Conservation (phyloP, 306 rosid genomes). For the Betula pendula region DNA sequence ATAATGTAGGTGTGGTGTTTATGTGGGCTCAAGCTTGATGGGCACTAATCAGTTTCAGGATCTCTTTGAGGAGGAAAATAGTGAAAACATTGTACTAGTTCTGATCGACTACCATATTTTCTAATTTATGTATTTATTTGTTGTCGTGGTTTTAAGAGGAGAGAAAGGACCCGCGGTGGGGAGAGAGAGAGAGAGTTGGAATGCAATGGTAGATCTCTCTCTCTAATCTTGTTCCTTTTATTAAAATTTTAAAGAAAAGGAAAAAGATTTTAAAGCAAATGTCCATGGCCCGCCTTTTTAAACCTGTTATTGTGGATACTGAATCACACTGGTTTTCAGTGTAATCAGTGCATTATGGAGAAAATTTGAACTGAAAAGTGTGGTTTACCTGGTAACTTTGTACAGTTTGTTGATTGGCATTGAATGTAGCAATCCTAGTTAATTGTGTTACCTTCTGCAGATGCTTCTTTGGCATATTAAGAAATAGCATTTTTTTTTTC, state of each 20-base stretch:
- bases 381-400: neutral
- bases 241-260: neutral
- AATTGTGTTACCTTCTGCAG: neutral
- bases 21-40: neutral
- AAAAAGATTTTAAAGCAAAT: neutral
- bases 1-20: neutral
- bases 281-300: neutral
- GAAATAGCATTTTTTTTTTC: no score
- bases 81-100: neutral
- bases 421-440: neutral
- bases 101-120: neutral
- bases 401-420: neutral
- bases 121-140: neutral
- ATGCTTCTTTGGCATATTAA: no score
- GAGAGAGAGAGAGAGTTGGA: no score
- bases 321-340: neutral
- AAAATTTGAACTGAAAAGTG: slow-evolving; percentile 3
- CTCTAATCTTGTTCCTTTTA: neutral
- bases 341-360: neutral
- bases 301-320: neutral
- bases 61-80: neutral
- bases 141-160: no score
- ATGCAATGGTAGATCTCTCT: neutral
- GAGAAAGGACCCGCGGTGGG: neutral
- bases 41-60: neutral